Base-by-base conservation (phyloP, 176 grass and related monocot genomes). In the Zea luxurians region DNA sequence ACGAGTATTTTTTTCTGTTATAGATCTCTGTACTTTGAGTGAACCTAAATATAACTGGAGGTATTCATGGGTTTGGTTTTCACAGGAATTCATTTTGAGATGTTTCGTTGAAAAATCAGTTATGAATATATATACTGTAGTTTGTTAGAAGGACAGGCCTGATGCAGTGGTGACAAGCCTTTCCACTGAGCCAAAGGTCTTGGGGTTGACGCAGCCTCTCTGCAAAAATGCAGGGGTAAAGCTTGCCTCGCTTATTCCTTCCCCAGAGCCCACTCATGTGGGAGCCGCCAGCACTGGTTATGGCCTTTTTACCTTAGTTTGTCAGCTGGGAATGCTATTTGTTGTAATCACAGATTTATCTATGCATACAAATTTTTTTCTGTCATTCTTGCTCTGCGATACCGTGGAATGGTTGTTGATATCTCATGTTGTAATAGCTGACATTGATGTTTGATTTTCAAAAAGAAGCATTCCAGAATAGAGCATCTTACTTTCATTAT, bases 401-500 rank as follows among this genome's bases (percentile, higher is more conserved):
- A 66, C 65, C 2, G 38, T 66, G 41, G 10, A 69, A 62, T 76
- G 64, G 21, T 71, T 64, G 5, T 62, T 61, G 13, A 10, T 63
- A 20, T 53, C 54, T 76, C 38, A 3, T 86, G 64, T 62, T 17
- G 37, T 70, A 53, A 66, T 76, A 76, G 70, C 55, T 61, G 43
- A 68, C 36, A 52, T n/a, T 75, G 13, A 75, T 69, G n/a, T 67
- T 86, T 81, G 7, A 11, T 87, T 71, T 57, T 36, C 8, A 86
- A 78, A 48, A 71, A 47, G 59, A 71, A 34, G 4, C 50, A 72
- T 82, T 82, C 17, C 17, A 18, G 34, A 27, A 58, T 43, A 40
- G 3, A 71, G 42, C 58, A 74, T 34, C 8, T 47, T 76, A 21
- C 8, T 64, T 7, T 65, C 17, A 15, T 35, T 62, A 69, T 34